Base-by-base conservation (phyloP, 768 basidiomycete genomes). In the Lactarius evosmus region DNA sequence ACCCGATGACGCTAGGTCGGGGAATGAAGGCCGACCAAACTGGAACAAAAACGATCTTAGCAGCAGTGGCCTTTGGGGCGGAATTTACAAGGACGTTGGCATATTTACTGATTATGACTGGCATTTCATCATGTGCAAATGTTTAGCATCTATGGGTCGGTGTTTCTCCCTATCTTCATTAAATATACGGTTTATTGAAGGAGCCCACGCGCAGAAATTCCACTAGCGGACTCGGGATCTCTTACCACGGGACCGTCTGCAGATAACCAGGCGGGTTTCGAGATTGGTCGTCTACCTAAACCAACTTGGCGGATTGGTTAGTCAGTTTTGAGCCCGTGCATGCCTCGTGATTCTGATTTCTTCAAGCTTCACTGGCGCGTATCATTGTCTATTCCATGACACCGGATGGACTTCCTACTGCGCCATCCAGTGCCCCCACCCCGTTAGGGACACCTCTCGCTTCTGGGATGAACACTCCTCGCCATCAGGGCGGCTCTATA, bases 361-460 rank as follows among this genome's bases (percentile, higher is more conserved):
- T 40, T 60, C 8, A 67, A 91, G 90, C 84, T 53, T 92, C 91
- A 12, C 76, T 96, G 56, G 92, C 94, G 12, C 82, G 85, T 40
- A 87, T 95, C 61, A 88, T 96, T 62, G 88, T 95, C 3, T 94
- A 93, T 74, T 94, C 91, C 4, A 95, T 97, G 87, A 79, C 86
- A 0, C 79, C 79, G 3, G 89, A 91, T 70, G 80, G 85, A 12
- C 65, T 78, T 25, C 78, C 86, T 41, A 76, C 80, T 3, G 82
- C 84, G 0, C 72, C 79, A 0, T 92, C 92, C 0, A 84, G 79
- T 63, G 78, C 81, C 3, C 81, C 86, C 1, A 95, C 93, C 0
- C 93, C 94, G 2, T 71, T 84, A 41, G 85, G 86, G 60, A 91
- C 92, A 8, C 91, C 92, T 0, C 70, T 82, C 29, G 79, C 83